These are phyloP conservation scores for Setomelanomma holmii DNA, from an alignment of 2,329 filamentous ascomycete species.

Conservation along the genomic window DNA sequence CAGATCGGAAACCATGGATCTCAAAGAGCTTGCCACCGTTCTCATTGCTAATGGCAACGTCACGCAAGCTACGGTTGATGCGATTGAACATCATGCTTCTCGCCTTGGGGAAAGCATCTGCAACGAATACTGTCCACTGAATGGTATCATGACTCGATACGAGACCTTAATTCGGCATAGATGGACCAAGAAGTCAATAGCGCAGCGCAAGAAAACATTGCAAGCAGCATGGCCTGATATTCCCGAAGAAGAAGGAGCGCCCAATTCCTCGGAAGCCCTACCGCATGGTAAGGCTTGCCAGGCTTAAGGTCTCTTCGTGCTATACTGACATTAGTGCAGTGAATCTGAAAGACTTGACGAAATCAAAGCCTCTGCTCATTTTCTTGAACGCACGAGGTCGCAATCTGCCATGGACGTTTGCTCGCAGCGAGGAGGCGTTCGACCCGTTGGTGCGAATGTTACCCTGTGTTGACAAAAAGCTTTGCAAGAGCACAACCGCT, in stretches of 20 bases:
- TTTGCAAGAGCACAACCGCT: too few relatives aligned
- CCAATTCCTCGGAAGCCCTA: not conserved
- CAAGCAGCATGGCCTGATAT: not conserved
- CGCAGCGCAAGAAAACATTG: conserved; percentile 3
- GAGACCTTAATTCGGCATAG: conserved; percentile 3
- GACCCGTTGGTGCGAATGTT: not conserved
- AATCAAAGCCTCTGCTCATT: conserved; percentile 2
- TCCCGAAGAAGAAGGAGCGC: not conserved
- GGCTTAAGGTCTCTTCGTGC: not conserved
- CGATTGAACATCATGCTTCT: not conserved
- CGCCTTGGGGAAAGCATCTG: not conserved
- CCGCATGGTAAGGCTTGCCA: not conserved
- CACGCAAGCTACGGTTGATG: not conserved
- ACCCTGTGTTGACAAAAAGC: not conserved
- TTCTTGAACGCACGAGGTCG: conserved; percentile 10
- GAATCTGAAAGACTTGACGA: conserved; percentile 13
- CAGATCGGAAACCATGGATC: not conserved
- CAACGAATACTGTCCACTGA: not conserved
- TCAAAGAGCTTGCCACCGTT: not conserved
- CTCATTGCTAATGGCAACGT: not conserved
- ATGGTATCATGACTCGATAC: conserved; percentile 3
- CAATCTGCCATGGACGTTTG: conserved; percentile 6
- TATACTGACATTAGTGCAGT: conserved; percentile 8
- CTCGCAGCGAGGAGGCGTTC: conserved; percentile 1
- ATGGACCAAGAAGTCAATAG: conserved; percentile 7